A percentile compares a stretch with the other conserved stretches of the same genome.
Evolutionary conservation across 345 rosid species (phyloP).

Genomic region (Conringia planisiliqua): DNA sequence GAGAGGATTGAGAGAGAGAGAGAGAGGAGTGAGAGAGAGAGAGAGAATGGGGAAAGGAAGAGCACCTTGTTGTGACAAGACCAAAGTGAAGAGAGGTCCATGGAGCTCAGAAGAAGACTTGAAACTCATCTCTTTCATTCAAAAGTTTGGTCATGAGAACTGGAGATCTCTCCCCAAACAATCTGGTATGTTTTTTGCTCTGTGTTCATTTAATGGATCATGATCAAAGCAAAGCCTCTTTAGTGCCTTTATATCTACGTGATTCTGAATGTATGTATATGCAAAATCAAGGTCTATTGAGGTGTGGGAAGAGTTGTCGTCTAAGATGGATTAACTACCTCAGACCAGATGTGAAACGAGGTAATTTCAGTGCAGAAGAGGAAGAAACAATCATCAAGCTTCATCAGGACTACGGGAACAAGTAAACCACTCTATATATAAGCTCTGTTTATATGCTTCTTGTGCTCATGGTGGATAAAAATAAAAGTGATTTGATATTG

Average conservation of each 20-base stretch:
- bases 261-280: neutral
- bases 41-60: slow-evolving; percentile 72
- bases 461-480: neutral
- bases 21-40: neutral
- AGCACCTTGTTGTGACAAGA: slow-evolving; percentile 94
- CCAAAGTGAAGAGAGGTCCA: slow-evolving; percentile 89
- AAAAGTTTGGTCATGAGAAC: slow-evolving; percentile 58
- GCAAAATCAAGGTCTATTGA: slow-evolving; percentile 48
- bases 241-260: neutral
- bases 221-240: slow-evolving; percentile 11
- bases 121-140: slow-evolving; percentile 75
- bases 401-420: slow-evolving; percentile 68
- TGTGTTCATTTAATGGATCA: neutral
- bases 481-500: slow-evolving; percentile 1
- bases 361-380: slow-evolving; percentile 72
- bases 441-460: neutral
- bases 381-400: slow-evolving; percentile 61
- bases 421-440: slow-evolving; percentile 36
- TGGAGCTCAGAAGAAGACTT: slow-evolving; percentile 94
- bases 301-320: slow-evolving; percentile 96
- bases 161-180: slow-evolving; percentile 71
- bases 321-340: slow-evolving; percentile 90
- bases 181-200: slow-evolving; percentile 43
- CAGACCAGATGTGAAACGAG: slow-evolving; percentile 83
- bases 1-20: neutral